Percentiles rank a stretch among this genome's conserved stretches.
Conservation (phyloP, 1,284 basidiomycete genomes). For the Tetrapyrgos nigripes region DNA sequence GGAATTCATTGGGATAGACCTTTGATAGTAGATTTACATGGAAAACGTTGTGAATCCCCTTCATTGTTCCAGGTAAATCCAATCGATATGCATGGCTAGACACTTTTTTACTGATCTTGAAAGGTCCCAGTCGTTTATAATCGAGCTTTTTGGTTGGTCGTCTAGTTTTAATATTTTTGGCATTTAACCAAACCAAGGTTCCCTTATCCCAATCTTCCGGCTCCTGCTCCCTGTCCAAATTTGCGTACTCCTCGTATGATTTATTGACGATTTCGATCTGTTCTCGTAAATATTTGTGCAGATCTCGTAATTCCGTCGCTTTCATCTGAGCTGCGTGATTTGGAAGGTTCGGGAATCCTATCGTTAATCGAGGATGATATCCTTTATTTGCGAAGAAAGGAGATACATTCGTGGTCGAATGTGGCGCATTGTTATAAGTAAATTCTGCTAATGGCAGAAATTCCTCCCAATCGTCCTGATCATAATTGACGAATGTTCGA, state of each 20-base stretch:
- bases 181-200: slow-evolving; percentile 5
- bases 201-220: neutral
- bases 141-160: slow-evolving; percentile 3
- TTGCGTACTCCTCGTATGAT: neutral
- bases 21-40: slow-evolving; percentile 19
- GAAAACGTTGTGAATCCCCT: slow-evolving; percentile 20
- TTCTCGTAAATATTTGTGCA: neutral
- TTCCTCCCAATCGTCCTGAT: slow-evolving; percentile 12
- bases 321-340: neutral
- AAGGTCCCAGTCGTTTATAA: neutral
- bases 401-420: too few species aligned
- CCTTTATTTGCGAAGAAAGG: neutral
- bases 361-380: neutral
- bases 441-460: slow-evolving; percentile 5
- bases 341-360: neutral
- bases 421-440: too few species aligned
- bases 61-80: neutral
- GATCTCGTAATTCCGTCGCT: neutral
- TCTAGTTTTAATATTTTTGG: neutral
- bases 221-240: neutral
- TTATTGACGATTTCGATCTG: neutral
- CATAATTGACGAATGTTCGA: slow-evolving; percentile 4
- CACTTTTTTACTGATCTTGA: neutral
- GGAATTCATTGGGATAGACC: slow-evolving; percentile 11
- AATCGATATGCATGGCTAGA: neutral